Conservation (phyloP, 2,329 filamentous ascomycete species). For the Botrytis deweyae region DNA sequence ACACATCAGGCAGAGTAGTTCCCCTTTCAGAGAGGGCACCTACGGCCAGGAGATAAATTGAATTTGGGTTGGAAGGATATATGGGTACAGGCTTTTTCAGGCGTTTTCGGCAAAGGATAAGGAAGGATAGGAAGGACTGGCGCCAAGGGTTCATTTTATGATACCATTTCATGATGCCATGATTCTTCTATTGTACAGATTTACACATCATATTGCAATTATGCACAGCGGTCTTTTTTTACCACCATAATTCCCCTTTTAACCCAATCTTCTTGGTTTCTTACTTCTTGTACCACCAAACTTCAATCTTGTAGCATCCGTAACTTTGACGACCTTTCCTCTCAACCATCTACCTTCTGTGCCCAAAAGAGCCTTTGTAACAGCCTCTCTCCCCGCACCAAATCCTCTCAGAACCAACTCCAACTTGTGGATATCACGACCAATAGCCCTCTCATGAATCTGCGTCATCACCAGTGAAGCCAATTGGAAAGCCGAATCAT, state of each 20-base stretch:
- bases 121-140: constrained; percentile 23
- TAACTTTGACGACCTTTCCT: constrained; percentile 72
- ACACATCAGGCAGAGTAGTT: constrained; percentile 51
- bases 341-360: constrained; percentile 77
- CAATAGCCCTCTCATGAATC: constrained; percentile 78
- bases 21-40: constrained; percentile 56
- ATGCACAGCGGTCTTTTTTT: constrained; percentile 21
- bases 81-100: neutral
- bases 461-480: constrained; percentile 78
- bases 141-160: constrained; percentile 23
- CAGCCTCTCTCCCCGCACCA: constrained; percentile 82
- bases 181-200: constrained; percentile 25
- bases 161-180: constrained; percentile 29
- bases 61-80: constrained; percentile 20
- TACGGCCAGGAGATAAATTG: constrained; percentile 27
- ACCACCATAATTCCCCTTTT: constrained; percentile 16
- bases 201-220: constrained; percentile 15
- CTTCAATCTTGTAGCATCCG: constrained; percentile 86
- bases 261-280: constrained; percentile 73
- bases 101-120: constrained; percentile 25
- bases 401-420: constrained; percentile 85
- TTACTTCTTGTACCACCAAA: constrained; percentile 90
- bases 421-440: constrained; percentile 71
- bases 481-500: constrained; percentile 91
- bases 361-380: constrained; percentile 84